Evolutionary conservation across 371 early-diverging fungal species (phyloP), one percentile per base, ranked within the genome.

Genomic region (Chytridiales sp.): DNA sequence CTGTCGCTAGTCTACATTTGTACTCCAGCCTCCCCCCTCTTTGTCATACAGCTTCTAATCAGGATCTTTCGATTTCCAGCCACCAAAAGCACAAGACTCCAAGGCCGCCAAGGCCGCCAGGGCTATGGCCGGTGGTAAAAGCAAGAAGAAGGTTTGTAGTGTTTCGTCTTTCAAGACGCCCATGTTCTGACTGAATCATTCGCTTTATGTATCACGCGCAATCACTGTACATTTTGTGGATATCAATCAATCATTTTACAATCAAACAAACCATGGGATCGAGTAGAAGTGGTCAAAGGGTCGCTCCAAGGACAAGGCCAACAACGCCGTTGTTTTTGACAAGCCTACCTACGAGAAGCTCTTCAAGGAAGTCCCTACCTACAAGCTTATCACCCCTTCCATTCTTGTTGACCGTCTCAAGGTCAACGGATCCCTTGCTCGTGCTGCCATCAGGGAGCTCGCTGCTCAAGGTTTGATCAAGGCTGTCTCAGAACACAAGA

Each of bases 361-460:
- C 61, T 88, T 88, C 86, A 98, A 98, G 91, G 99, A 98, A 81
- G 94, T 94, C 41, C 99, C 97, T 66, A 92, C 97, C 75, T 96
- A 94, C 90, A 96, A 95, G 87, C 85, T 98, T 70, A 90, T 98
- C 75, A 92, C 97, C 21, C 94, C 94, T 64, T 94, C 97, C 60
- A 92, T 97, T 56, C 83, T 98, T 61, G 96, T 97, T 59, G 99
- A 98, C 82, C 93, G 98, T 80, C 91, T 97, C 66, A 87, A 91
- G 73, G 84, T 98, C 81, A 93, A 92, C 88, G 99, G 93, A 71
- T 95, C 96, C 52, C 83, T 97, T 54, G 99, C 99, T 68, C 93
- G 98, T 64, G 75, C 83, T 65, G 97, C 96, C 69, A 86, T 98
- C 77, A 83, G 85, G 53, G 95, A 96, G 72, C 83, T 98, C 49